Evolutionary conservation across 306 rosid genomes (phyloP).

Genomic region (Ceratonia siliqua): DNA sequence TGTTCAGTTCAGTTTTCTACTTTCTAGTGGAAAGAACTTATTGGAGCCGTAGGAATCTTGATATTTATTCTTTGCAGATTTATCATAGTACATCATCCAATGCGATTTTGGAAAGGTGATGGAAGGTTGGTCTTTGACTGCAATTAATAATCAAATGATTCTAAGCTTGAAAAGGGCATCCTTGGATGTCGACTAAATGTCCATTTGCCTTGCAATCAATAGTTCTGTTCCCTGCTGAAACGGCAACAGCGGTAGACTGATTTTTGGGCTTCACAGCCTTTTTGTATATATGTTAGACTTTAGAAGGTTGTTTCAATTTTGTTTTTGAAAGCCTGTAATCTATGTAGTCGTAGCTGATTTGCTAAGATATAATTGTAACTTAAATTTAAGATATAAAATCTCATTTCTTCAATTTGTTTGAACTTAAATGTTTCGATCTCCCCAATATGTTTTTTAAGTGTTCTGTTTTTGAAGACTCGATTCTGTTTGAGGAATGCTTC

Average conservation of each 20-base stretch:
- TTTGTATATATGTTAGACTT: conserved; percentile 42
- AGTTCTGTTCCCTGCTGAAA: conserved; percentile 32
- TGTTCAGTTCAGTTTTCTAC: neutral
- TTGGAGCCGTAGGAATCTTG: conserved; percentile 38
- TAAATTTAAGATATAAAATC: conserved; percentile 21
- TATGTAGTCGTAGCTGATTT: conserved; percentile 38
- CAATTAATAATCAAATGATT: conserved; percentile 35
- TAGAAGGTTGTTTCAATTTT: conserved; percentile 38
- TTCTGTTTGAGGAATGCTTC: neutral
- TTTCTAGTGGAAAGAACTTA: conserved; percentile 20
- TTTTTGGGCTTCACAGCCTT: conserved; percentile 35
- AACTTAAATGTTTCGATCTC: neutral
- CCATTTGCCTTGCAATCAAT: conserved; percentile 16
- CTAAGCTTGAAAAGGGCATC: conserved; percentile 24
- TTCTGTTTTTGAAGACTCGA: neutral
- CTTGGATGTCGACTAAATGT: conserved; percentile 36
- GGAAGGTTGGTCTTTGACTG: conserved; percentile 38
- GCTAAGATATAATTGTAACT: conserved; percentile 32
- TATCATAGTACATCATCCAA: conserved; percentile 44
- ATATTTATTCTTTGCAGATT: conserved; percentile 45
- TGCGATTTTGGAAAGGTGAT: conserved; percentile 38
- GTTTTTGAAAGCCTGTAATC: conserved; percentile 36
- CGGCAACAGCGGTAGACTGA: conserved; percentile 16
- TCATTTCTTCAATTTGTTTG: neutral
- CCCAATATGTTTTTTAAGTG: neutral